Evolutionary conservation across 768 basidiomycete species (phyloP), one percentile per base, ranked within the genome.

Genomic region (Cubamyces lactineus): DNA sequence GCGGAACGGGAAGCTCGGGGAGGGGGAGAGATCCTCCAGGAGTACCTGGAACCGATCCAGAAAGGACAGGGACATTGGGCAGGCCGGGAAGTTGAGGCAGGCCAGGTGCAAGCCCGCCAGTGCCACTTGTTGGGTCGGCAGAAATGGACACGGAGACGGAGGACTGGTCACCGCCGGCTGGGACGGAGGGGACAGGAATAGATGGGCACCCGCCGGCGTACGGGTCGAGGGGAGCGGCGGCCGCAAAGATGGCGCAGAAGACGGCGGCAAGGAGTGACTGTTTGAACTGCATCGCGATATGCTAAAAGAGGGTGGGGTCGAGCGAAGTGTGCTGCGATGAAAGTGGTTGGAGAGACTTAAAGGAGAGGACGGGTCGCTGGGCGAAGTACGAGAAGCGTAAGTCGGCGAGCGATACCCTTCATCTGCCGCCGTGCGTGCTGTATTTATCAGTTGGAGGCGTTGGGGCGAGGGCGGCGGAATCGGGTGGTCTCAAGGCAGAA

Each of bases 351-450:
- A 24, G 19, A 16, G 38, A 13, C 43, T 12, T 0, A 45, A 48
- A 51, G 28, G 50, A 54, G 41, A 26, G 53, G 38, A 46, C 24
- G 63, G 59, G 42, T 64, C 52, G 63, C 53, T 51, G 47, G 42
- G 24, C 56, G 56, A 42, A 30, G 63, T 40, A 50, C 63, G 52
- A 41, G 28, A 28, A 40, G 48, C 45, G 57, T 57, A 51, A 41
- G 45, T 53, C 60, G 61, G 51, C 53, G 54, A 62, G 61, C 61
- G 58, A 56, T 51, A n/a, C n/a, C n/a, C n/a, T n/a, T n/a, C n/a
- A 19, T 1, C n/a, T 51, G 11, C 3, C 12, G 6, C 49, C 38
- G 30, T 15, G 40, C 3, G 12, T 2, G 53, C 11, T 13, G 41
- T 28, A 23, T 50, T 57, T 46, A 57, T 57, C 34, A 50, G 34